phyloP scores from a whole-genome alignment of 2,329 filamentous ascomycete species.

The Ophiocordyceps camponoti-saundersi region DNA sequence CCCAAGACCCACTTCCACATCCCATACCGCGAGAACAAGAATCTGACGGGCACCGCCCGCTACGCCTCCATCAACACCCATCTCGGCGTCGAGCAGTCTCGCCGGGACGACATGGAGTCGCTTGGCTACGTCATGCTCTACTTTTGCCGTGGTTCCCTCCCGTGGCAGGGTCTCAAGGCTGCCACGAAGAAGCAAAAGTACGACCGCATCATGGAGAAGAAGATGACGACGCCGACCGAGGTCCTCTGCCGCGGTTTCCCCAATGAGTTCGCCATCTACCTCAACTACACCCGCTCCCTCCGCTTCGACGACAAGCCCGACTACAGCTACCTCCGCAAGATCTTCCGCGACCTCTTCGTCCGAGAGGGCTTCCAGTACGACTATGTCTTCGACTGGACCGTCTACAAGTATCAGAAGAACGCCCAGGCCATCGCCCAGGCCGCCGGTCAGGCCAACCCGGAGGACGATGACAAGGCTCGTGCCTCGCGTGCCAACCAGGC shows the following conservation, averaged over 20 bases:
- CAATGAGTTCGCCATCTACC: conserved; percentile 98
- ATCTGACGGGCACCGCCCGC: conserved; percentile 93
- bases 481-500: conserved; percentile 50
- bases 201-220: conserved; percentile 99
- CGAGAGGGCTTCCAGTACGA: conserved; percentile 99
- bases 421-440: conserved; percentile 85
- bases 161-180: conserved; percentile 97
- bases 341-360: conserved; percentile 98
- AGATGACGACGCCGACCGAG: conserved; percentile 99
- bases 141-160: conserved; percentile 96
- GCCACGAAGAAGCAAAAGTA: conserved; percentile 99
- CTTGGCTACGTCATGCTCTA: conserved; percentile 99
- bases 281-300: conserved; percentile 97
- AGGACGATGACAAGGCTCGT: conserved; percentile 61
- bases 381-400: conserved; percentile 99
- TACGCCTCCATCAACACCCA: conserved; percentile 99
- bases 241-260: conserved; percentile 98
- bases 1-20: conserved; percentile 99
- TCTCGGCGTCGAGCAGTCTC: conserved; percentile 94
- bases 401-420: conserved; percentile 99
- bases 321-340: conserved; percentile 99
- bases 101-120: conserved; percentile 98
- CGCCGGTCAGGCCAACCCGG: conserved; percentile 46
- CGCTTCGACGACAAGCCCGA: conserved; percentile 99
- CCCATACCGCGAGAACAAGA: conserved; percentile 99